phyloP scores from a whole-genome alignment of 2,329 filamentous ascomycete species.

The Fusarium sp. region DNA sequence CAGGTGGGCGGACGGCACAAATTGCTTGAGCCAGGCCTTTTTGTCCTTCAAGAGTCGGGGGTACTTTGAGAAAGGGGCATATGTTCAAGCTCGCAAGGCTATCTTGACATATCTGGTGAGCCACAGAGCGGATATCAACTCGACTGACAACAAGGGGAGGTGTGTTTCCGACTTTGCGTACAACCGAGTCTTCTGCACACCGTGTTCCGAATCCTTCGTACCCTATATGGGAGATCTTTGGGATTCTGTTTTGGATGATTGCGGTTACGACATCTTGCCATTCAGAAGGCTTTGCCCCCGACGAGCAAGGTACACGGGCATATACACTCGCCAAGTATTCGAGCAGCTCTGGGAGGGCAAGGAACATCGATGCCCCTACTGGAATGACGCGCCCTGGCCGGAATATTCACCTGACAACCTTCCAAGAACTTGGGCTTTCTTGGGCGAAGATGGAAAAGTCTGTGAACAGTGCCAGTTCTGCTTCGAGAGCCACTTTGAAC shows the following conservation, averaged over 20 bases:
- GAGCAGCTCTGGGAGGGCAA: neutral
- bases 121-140: neutral
- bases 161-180: neutral
- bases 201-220: neutral
- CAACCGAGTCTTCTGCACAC: neutral
- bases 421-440: neutral
- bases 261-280: neutral
- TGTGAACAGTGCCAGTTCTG: neutral
- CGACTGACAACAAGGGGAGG: accelerated
- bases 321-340: neutral
- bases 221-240: neutral
- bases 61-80: neutral
- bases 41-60: neutral
- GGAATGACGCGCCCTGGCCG: neutral
- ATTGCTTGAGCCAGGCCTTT: neutral
- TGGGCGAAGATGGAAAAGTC: neutral
- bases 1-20: neutral
- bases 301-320: neutral
- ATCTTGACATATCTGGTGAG: neutral
- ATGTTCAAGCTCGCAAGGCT: neutral
- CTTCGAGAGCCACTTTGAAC: neutral
- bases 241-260: neutral
- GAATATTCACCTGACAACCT: neutral
- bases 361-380: neutral
- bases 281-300: neutral